Evolutionary conservation across 2,329 filamentous ascomycete genomes (phyloP).

Genomic region (Arthroderma uncinatum): DNA sequence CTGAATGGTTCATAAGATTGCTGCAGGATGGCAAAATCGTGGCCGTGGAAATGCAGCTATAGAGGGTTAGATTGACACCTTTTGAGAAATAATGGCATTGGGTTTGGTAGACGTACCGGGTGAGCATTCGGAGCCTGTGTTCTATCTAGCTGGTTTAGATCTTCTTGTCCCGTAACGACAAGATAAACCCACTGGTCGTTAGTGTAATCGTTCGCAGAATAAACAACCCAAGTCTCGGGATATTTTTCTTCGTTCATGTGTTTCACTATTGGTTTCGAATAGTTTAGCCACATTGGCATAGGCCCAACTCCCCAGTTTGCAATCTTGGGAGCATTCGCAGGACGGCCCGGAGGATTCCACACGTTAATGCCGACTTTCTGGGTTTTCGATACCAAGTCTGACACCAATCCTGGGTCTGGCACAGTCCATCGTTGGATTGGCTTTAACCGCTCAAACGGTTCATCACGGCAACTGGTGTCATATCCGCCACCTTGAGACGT

Average conservation of each 20-base stretch:
- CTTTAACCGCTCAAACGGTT: conserved; percentile 12
- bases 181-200: conserved; percentile 12
- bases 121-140: conserved; percentile 8
- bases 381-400: neutral
- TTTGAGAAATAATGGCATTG: neutral
- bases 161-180: conserved; percentile 9
- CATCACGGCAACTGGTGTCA: conserved; percentile 21
- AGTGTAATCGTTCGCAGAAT: conserved; percentile 8
- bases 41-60: conserved; percentile 53
- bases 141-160: neutral
- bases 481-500: conserved; percentile 15
- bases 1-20: conserved; percentile 22
- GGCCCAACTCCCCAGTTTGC: conserved; percentile 10
- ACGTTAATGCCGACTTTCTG: conserved; percentile 6
- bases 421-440: conserved; percentile 11
- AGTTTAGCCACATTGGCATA: conserved; percentile 12
- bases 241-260: conserved; percentile 8
- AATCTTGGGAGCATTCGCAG: conserved; percentile 3
- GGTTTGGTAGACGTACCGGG: conserved; percentile 9
- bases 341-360: conserved; percentile 9
- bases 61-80: neutral
- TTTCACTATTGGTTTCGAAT: conserved; percentile 12
- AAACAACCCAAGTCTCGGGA: conserved; percentile 12
- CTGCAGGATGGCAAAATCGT: conserved; percentile 58
- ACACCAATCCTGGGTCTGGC: conserved; percentile 7